Base-by-base conservation (phyloP, 2,329 filamentous ascomycete genomes). In the Alternaria gansuensis region DNA sequence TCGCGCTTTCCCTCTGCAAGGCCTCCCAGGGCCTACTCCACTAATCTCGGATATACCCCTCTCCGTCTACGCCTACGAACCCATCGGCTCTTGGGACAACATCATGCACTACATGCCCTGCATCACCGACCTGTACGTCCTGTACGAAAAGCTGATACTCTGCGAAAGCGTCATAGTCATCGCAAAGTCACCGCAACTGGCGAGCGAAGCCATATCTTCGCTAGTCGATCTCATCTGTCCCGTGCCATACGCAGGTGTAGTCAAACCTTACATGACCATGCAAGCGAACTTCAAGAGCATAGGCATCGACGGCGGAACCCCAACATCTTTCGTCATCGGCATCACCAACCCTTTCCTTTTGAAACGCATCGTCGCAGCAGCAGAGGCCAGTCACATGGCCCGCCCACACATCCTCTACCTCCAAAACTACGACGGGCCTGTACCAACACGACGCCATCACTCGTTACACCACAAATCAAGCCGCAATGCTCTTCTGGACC, bases 221-320 rank as follows among this genome's bases (percentile, higher is more conserved):
- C 65, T 79, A 28, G 62, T 78, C 11, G 78, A 80, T 51, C 68
- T 80, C 13, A 71, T 79, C 45, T 72, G 73, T 24, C 78, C 78
- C 10, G 69, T 80, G 10, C 78, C 78, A 2, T 80, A 77, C 49
- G 77, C 77, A 36, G 78, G 78, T 11, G 70, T 75, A 2, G 65
- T 75, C 29, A 76, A 76, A 54, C 77, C 78, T 10, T 80, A 80
- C 61, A 72, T 79, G 68, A 79, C 77, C 34, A 80, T 80, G 78
- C 78, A 80, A 63, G 76, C 77, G 10, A 77, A 79, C 28, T 79
- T 79, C 60, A 68, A 71, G n/a, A 70, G 70, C 46, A 77, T 77
- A 7, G 77, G 77, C 39, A 73, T 78, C 49, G 76, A 79, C 46
- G 75, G 77, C 14, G 77, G 76, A 2, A 75, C 75, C 10, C 76